Evolutionary conservation across 306 rosid species (phyloP).

Genomic region (Ceratonia siliqua): DNA sequence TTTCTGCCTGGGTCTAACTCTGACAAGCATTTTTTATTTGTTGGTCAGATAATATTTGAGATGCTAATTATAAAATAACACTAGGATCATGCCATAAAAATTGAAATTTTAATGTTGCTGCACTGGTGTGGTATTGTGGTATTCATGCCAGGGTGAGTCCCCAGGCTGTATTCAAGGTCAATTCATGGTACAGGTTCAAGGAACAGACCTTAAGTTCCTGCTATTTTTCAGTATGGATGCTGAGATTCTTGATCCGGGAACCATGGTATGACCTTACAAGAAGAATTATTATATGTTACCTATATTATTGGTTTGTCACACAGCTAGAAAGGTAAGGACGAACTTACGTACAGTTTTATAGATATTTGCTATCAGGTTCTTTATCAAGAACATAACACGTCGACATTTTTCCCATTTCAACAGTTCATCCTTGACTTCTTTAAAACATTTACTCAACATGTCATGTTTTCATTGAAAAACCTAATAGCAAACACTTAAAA

Average conservation of each 20-base stretch:
- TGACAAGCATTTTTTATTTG: slow-evolving; percentile 33
- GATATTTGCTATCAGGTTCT: no score
- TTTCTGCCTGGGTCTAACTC: slow-evolving; percentile 46
- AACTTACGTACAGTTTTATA: no score
- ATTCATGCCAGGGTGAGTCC: background rate
- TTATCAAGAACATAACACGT: no score
- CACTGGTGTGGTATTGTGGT: no score
- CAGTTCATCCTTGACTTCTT: no score
- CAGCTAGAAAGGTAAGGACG: background rate
- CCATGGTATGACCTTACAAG: background rate
- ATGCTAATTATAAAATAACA: background rate
- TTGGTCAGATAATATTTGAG: slow-evolving; percentile 18
- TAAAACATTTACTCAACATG: no score
- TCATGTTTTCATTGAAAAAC: no score
- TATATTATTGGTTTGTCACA: background rate
- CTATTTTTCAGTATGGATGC: background rate
- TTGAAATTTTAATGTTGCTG: background rate
- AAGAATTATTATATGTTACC: background rate
- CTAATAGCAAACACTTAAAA: no score
- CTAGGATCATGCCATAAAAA: background rate
- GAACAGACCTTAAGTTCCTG: no score
- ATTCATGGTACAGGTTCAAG: background rate
- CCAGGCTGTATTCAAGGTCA: background rate
- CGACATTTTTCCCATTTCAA: no score
- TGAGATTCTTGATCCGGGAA: background rate